A percentile compares a stretch with the other conserved stretches of the same genome.
phyloP scores from a whole-genome alignment of 805 yeast genomes.

The Yarrowia yakushimensis region DNA sequence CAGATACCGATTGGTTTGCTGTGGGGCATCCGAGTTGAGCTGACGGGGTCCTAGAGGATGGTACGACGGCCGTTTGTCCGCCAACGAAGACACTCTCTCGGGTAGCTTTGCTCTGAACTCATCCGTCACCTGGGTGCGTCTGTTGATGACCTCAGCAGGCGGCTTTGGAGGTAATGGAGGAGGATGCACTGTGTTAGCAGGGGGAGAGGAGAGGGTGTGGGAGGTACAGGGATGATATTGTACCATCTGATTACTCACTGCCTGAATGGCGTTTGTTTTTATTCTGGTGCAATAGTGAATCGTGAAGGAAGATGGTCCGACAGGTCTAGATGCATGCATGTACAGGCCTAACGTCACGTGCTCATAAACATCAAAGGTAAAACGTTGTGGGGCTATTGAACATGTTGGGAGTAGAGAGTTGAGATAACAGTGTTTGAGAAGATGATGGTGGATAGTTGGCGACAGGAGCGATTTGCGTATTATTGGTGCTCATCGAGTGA shows the following conservation, averaged over 20 bases:
- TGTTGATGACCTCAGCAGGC: conserved; percentile 26
- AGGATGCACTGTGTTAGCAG: conserved; percentile 2
- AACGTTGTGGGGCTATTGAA: neutral
- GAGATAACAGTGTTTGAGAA: neutral
- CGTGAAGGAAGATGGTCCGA: neutral
- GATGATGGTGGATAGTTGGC: too few relatives aligned
- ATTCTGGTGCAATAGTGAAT: neutral
- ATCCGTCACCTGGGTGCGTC: conserved; percentile 27
- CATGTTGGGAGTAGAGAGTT: neutral
- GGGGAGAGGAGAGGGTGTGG: neutral
- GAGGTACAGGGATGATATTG: too few relatives aligned
- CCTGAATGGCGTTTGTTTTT: neutral
- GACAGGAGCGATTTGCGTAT: too few relatives aligned
- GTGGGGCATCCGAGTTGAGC: conserved; percentile 9
- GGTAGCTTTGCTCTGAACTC: conserved; percentile 26
- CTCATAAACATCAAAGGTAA: neutral
- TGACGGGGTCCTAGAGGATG: conserved; percentile 14
- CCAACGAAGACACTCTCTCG: conserved; percentile 3
- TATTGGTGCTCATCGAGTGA: too few relatives aligned
- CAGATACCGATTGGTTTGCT: neutral
- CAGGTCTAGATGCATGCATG: neutral
- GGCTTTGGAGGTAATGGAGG: conserved; percentile 33
- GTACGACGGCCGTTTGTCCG: conserved; percentile 2
- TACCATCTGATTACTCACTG: too few relatives aligned
- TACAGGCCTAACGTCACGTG: too few relatives aligned